Conservation (phyloP, 805 yeast species). For the Starmerella floris region DNA sequence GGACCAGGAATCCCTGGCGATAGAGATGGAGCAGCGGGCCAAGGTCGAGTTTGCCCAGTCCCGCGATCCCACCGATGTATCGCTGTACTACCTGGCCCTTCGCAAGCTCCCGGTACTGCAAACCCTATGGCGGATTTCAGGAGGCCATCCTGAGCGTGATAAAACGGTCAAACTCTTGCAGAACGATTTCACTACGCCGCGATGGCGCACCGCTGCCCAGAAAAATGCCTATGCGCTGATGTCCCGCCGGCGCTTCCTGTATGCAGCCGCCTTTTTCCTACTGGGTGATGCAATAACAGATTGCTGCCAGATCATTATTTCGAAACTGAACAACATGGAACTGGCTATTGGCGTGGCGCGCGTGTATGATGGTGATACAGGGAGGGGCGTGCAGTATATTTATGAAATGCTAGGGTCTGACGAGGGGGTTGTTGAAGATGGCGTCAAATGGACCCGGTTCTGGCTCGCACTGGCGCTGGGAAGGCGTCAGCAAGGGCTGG, state of each 20-base stretch:
- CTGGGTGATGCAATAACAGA: conserved; percentile 66
- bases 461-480: neutral
- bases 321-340: conserved; percentile 51
- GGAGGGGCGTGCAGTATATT: conserved; percentile 38
- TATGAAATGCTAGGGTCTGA: neutral
- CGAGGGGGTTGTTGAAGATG: neutral
- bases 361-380: conserved; percentile 46
- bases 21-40: conserved; percentile 55
- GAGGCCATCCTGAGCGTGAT: conserved; percentile 64
- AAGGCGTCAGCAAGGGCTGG: neutral
- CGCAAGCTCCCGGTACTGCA: conserved; percentile 60
- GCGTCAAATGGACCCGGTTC: neutral
- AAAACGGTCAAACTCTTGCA: conserved; percentile 67
- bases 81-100: conserved; percentile 66
- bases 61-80: conserved; percentile 60
- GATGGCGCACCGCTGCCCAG: conserved; percentile 82
- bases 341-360: conserved; percentile 75
- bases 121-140: conserved; percentile 71
- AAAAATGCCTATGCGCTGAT: conserved; percentile 85
- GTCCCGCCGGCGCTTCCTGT: conserved; percentile 73
- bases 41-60: conserved; percentile 50
- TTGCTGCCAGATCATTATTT: conserved; percentile 58
- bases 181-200: conserved; percentile 57
- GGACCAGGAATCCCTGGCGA: conserved; percentile 33
- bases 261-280: conserved; percentile 81